Percentiles rank a stretch among this genome's conserved stretches.
Conservation (phyloP, 129 eudicot species). For the Pulicaria dysenterica region DNA sequence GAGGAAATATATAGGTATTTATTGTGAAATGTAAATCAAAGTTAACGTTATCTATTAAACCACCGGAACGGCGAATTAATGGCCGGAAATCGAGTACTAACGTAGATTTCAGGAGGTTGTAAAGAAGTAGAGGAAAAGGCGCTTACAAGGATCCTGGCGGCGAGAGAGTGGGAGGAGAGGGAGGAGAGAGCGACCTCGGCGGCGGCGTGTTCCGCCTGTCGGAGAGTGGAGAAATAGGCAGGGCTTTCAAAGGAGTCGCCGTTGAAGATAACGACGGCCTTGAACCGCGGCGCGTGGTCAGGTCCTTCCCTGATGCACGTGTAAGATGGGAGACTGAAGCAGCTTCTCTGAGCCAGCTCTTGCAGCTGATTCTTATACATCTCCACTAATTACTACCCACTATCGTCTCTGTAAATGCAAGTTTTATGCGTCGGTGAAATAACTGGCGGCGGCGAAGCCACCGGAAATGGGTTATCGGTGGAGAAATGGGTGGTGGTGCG, state of each 20-base stretch:
- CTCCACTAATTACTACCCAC: conserved; percentile 2
- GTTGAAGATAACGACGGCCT: conserved; percentile 66
- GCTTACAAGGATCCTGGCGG: conserved; percentile 68
- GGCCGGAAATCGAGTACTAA: neutral
- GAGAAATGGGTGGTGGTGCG: conserved; percentile 4
- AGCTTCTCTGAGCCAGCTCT: conserved; percentile 90
- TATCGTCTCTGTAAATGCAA: neutral
- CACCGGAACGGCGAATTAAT: neutral
- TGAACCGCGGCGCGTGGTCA: conserved; percentile 86
- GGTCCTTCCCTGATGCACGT: conserved; percentile 83
- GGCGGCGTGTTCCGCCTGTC: conserved; percentile 83
- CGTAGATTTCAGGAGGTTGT: neutral
- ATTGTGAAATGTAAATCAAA: neutral
- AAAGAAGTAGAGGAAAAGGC: neutral
- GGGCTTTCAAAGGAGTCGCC: conserved; percentile 75
- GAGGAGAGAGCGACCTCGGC: conserved; percentile 76
- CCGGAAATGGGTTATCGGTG: conserved; percentile 24
- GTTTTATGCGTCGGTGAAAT: neutral
- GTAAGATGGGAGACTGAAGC: conserved; percentile 79
- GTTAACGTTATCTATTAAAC: neutral
- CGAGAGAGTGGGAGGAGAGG: conserved; percentile 71
- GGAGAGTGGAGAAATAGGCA: conserved; percentile 66
- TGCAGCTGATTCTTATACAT: conserved; percentile 94
- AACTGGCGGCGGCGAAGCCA: neutral
- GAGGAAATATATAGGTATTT: conserved; percentile 4